Conservation (phyloP, 495 filamentous ascomycete genomes). For the Tuber melanosporum region DNA sequence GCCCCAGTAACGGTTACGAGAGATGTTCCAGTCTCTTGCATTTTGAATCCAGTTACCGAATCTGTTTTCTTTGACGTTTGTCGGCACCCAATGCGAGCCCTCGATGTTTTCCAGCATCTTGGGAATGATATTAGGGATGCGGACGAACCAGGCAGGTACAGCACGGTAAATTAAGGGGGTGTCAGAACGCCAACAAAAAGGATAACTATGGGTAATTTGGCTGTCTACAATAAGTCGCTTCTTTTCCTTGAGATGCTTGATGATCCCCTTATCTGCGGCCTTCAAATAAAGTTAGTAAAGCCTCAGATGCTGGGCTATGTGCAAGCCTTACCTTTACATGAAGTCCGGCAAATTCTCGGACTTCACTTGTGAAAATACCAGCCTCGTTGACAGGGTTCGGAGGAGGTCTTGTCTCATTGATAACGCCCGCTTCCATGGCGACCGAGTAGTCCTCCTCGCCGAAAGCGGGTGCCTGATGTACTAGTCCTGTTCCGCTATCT, state of each 20-base stretch:
- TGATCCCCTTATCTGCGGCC: slow-evolving; percentile 88
- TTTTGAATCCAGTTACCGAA: slow-evolving; percentile 84
- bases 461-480: slow-evolving; percentile 91
- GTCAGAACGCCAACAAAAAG: slow-evolving; percentile 92
- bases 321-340: slow-evolving; percentile 61
- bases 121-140: slow-evolving; percentile 75
- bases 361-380: slow-evolving; percentile 72
- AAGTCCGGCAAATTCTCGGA: slow-evolving; percentile 78
- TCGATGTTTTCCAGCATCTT: slow-evolving; percentile 86
- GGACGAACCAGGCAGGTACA: slow-evolving; percentile 93
- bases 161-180: slow-evolving; percentile 92
- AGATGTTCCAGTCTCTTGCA: slow-evolving; percentile 96
- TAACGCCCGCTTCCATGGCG: slow-evolving; percentile 68
- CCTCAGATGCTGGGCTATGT: neutral
- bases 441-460: slow-evolving; percentile 96
- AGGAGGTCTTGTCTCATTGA: slow-evolving; percentile 66
- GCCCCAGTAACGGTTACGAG: slow-evolving; percentile 93
- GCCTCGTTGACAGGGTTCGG: slow-evolving; percentile 84
- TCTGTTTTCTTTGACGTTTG: slow-evolving; percentile 82
- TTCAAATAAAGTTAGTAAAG: slow-evolving; percentile 18
- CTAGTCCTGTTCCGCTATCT: slow-evolving; percentile 89
- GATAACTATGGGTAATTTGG: slow-evolving; percentile 89
- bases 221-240: slow-evolving; percentile 80
- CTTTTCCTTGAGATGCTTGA: slow-evolving; percentile 76
- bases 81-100: slow-evolving; percentile 88